Conservation (phyloP, 2,329 filamentous ascomycete species). For the Aspergillus pseudotamarii region DNA sequence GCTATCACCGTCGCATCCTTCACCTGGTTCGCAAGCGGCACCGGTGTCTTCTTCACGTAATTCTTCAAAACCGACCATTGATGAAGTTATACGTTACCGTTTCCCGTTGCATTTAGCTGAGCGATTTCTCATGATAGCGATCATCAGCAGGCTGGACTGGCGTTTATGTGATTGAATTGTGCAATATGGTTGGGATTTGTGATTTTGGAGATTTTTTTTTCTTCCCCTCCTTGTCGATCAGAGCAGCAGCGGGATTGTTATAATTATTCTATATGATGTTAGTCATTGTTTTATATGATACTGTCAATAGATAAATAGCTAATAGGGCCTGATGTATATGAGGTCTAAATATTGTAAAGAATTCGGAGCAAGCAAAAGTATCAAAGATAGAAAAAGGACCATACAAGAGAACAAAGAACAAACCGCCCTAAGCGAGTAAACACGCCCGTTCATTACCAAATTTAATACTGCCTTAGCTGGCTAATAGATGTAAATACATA, state of each 20-base stretch:
- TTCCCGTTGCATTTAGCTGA: constrained; percentile 23
- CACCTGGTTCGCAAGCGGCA: constrained; percentile 52
- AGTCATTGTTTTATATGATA: constrained; percentile 4
- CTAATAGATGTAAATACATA: background rate
- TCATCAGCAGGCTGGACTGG: constrained; percentile 23
- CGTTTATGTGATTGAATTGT: constrained; percentile 14
- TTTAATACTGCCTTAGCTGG: no score
- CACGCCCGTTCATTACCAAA: background rate
- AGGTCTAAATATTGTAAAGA: background rate
- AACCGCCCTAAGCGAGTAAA: background rate
- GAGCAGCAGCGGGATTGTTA: constrained; percentile 12
- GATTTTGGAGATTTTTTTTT: constrained; percentile 6
- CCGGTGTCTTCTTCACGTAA: constrained; percentile 39
- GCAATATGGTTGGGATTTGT: constrained; percentile 12
- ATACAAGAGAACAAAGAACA: background rate
- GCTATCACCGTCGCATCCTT: constrained; percentile 62
- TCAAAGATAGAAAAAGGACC: background rate
- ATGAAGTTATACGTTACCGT: constrained; percentile 11
- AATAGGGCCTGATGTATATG: constrained; percentile 7
- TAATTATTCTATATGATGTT: constrained; percentile 3
- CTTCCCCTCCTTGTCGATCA: background rate
- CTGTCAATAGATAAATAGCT: constrained; percentile 8
- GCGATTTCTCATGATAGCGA: constrained; percentile 33
- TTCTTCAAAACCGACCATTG: background rate
- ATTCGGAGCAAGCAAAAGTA: background rate